phyloP scores from a whole-genome alignment of 495 filamentous ascomycete genomes.

The Xylaria longipes region DNA sequence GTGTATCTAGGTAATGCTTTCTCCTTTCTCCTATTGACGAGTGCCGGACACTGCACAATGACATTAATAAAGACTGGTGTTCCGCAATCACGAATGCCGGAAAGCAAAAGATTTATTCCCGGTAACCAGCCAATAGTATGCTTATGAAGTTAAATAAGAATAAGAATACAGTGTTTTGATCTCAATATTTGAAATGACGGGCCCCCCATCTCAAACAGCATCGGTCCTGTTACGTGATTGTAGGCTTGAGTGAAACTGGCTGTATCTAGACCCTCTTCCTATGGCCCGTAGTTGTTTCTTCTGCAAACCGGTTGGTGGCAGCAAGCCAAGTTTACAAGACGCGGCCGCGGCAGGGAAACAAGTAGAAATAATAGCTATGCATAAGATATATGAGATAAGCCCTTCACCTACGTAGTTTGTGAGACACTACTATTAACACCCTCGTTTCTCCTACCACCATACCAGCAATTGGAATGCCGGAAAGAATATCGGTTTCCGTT shows the following conservation, averaged over 20 bases:
- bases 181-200: background rate
- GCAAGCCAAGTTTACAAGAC: background rate
- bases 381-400: too few relatives aligned
- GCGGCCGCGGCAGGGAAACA: background rate
- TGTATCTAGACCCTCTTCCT: background rate
- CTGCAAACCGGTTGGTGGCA: background rate
- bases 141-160: background rate
- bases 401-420: too few relatives aligned
- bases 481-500: background rate
- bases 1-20: background rate
- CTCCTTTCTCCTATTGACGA: background rate
- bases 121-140: background rate
- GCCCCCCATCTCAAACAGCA: background rate
- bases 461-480: background rate
- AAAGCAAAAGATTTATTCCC: background rate
- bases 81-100: background rate
- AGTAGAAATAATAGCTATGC: background rate
- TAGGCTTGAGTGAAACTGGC: background rate
- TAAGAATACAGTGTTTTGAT: background rate
- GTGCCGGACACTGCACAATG: background rate
- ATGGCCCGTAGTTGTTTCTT: background rate
- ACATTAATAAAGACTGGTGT: background rate
- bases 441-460: background rate
- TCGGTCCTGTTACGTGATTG: background rate
- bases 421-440: too few relatives aligned